These are phyloP conservation scores for Fagopyrum tataricum DNA, from an alignment of 148 eudicot genomes.

Conservation along the genomic window DNA sequence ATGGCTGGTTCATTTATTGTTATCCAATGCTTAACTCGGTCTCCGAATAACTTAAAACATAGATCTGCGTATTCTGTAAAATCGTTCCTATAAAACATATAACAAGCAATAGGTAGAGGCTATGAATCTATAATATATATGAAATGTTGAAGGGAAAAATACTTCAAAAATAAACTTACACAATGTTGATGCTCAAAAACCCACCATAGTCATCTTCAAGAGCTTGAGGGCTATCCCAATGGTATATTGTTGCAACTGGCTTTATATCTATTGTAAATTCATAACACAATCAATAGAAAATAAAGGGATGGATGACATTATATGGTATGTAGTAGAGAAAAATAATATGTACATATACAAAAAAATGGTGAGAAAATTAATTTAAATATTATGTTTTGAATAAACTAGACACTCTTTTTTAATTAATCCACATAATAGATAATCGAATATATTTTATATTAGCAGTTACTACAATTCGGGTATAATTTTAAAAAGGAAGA, in stretches of 20 bases:
- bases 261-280: slow-evolving; percentile 11
- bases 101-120: too few species aligned
- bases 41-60: slow-evolving; percentile 10
- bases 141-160: too few species aligned
- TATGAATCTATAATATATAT: too few species aligned
- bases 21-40: slow-evolving; percentile 14
- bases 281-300: neutral
- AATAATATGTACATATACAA: too few species aligned
- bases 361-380: too few species aligned
- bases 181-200: slow-evolving; percentile 6
- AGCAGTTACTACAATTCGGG: too few species aligned
- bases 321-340: neutral
- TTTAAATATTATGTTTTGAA: too few species aligned
- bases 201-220: slow-evolving; percentile 15
- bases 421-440: too few species aligned
- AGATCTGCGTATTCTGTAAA: slow-evolving; percentile 7
- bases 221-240: slow-evolving; percentile 18
- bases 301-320: neutral
- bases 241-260: slow-evolving; percentile 14
- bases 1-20: slow-evolving; percentile 2
- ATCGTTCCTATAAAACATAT: slow-evolving; percentile 3
- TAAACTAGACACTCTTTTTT: too few species aligned
- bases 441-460: too few species aligned
- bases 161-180: slow-evolving; percentile 2
- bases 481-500: too few species aligned